Evolutionary conservation across 139 green algal species (phyloP).

Genomic region (Nannochloris sp.): DNA sequence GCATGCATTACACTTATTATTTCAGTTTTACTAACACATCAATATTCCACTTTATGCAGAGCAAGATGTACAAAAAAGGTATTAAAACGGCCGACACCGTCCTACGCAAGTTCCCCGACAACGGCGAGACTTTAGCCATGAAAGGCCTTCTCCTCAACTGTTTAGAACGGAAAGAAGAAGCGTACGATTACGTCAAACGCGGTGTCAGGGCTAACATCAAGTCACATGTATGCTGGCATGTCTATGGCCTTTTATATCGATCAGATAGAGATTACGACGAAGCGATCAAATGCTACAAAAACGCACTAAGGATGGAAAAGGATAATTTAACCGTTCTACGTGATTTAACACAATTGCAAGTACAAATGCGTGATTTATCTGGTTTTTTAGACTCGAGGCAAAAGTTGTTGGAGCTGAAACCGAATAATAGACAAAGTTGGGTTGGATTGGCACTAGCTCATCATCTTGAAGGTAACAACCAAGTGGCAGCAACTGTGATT

Average conservation of each 20-base stretch:
- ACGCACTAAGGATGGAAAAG: conserved; percentile 86
- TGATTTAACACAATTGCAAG: conserved; percentile 34
- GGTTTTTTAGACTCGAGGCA: conserved; percentile 89
- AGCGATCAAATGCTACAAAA: conserved; percentile 99
- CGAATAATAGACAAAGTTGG: conserved; percentile 82
- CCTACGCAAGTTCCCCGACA: conserved; percentile 90
- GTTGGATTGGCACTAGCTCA: conserved; percentile 85
- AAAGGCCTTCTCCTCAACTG: conserved; percentile 89
- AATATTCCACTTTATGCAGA: conserved; percentile 17
- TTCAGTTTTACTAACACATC: background rate
- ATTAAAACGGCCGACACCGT: conserved; percentile 91
- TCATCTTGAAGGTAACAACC: conserved; percentile 75
- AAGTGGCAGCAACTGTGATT: conserved; percentile 58
- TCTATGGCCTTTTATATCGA: conserved; percentile 95
- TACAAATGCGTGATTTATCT: conserved; percentile 86
- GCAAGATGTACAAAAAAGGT: conserved; percentile 97
- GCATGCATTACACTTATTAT: too few relatives aligned
- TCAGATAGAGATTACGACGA: conserved; percentile 90
- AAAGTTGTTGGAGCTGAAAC: conserved; percentile 73
- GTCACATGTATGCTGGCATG: conserved; percentile 97
- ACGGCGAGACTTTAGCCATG: conserved; percentile 97
- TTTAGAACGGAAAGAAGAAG: conserved; percentile 81
- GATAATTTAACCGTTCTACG: conserved; percentile 83
- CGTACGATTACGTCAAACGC: conserved; percentile 86
- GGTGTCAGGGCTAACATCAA: conserved; percentile 83